Percentiles rank a stretch among this genome's conserved stretches.
These are phyloP conservation scores for Danielia oregonensis DNA, from an alignment of 805 yeast species.

Conservation along the genomic window DNA sequence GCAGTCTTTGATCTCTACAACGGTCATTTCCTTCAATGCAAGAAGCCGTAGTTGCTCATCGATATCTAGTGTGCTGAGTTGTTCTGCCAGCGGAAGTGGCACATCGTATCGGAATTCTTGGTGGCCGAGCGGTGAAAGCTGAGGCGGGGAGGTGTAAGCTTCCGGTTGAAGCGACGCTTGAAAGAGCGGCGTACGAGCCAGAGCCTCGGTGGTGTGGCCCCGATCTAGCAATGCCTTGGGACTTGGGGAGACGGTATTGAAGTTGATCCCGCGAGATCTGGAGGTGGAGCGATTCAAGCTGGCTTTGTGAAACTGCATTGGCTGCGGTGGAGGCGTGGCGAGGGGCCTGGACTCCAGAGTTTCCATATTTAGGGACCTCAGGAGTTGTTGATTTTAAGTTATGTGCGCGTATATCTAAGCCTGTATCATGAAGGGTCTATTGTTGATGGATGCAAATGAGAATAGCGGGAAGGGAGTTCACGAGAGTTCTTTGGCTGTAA, in stretches of 20 bases:
- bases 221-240: too few relatives aligned
- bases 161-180: conserved; percentile 1
- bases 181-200: too few relatives aligned
- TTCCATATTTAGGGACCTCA: too few relatives aligned
- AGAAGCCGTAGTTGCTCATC: conserved; percentile 55
- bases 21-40: conserved; percentile 66
- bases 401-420: too few relatives aligned
- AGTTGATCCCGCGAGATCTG: conserved; percentile 28
- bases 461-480: too few relatives aligned
- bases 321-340: not conserved
- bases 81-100: conserved; percentile 30
- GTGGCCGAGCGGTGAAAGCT: not conserved
- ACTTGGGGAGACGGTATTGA: conserved; percentile 20
- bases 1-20: conserved; percentile 59
- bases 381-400: too few relatives aligned
- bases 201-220: too few relatives aligned
- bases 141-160: conserved; percentile 1
- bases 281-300: not conserved
- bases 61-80: conserved; percentile 28
- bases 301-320: not conserved
- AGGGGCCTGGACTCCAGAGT: too few relatives aligned
- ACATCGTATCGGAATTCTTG: conserved; percentile 18
- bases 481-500: too few relatives aligned
- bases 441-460: too few relatives aligned
- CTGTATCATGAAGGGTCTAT: too few relatives aligned